Evolutionary conservation across 768 basidiomycete species (phyloP), one percentile per base, ranked within the genome.

Genomic region (Pisolithus albus): DNA sequence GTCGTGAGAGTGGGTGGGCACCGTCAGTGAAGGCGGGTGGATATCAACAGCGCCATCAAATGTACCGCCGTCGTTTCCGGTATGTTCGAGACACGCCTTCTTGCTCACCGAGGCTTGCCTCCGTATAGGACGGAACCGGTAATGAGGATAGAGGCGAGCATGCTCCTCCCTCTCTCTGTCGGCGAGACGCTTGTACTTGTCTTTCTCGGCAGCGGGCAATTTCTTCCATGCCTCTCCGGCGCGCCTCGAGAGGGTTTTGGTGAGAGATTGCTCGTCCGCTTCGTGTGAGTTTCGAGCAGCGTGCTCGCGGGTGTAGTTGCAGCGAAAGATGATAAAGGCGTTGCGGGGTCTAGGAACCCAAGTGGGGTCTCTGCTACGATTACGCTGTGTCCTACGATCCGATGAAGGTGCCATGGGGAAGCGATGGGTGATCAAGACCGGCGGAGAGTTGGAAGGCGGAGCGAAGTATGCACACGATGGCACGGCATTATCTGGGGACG

Each of bases 191-290:
- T 76, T 75, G 72, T 73, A 88, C 50, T 64, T 70, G 16, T 75
- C 62, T 55, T 69, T 78, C 50, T 80, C 78, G 40, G 73, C 71
- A 0, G 59, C 51, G 0, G 77, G 54, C 13, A 90, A 73, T 52
- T 75, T 70, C 37, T 74, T 75, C 91, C 91, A 93, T 28, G 85
- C 82, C 47, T 83, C 82, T 0, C 79, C 83, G 0, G 88, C 89
- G 44, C 86, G 77, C 58, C 85, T 84, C n/a, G 85, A 88, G 37
- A 92, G 75, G 1, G 79, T 75, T 63, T 81, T 80, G 52, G 78
- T 49, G 61, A 13, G 51, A 34, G 24, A 57, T 58, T 26, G 53
- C 32, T 70, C 69, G 26, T 71, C 64, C 13, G 70, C 65, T 4
- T 73, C 71, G 40, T 72, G 69, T 19, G 50, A 40, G 3, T 48